Percentiles rank a stretch among this genome's conserved stretches.
phyloP scores from a whole-genome alignment of 768 basidiomycete species.

The Dentipellis fragilis region DNA sequence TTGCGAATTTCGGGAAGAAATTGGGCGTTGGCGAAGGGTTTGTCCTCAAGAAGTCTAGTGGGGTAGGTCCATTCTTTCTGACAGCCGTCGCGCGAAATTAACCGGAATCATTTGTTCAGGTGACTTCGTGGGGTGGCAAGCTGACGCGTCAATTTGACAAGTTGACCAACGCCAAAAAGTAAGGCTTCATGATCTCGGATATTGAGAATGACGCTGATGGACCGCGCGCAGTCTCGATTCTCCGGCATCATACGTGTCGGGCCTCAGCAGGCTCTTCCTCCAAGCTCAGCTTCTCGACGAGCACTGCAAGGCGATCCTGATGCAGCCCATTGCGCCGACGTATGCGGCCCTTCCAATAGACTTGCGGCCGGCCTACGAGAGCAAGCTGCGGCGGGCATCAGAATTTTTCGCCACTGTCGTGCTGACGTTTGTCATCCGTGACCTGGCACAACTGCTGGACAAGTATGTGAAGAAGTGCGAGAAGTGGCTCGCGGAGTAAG shows the following conservation, averaged over 20 bases:
- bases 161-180: constrained; percentile 87
- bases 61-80: constrained; percentile 27
- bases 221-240: constrained; percentile 62
- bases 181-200: constrained; percentile 18
- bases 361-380: constrained; percentile 53
- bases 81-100: no score
- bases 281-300: constrained; percentile 79
- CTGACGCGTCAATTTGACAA: constrained; percentile 71
- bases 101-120: neutral
- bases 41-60: constrained; percentile 65
- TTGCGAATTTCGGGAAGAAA: constrained; percentile 78
- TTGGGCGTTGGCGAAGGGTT: constrained; percentile 84
- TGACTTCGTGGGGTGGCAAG: constrained; percentile 46
- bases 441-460: constrained; percentile 78
- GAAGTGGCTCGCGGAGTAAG: constrained; percentile 79
- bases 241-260: constrained; percentile 73
- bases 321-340: constrained; percentile 56
- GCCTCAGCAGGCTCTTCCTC: constrained; percentile 61
- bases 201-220: neutral
- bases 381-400: constrained; percentile 70
- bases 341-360: constrained; percentile 65
- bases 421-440: constrained; percentile 81
- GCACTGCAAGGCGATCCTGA: constrained; percentile 65
- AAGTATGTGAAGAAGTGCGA: constrained; percentile 92
- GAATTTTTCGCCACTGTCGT: constrained; percentile 89